Conservation (phyloP, 1,284 basidiomycete species). For the Sporisorium exsertum region DNA sequence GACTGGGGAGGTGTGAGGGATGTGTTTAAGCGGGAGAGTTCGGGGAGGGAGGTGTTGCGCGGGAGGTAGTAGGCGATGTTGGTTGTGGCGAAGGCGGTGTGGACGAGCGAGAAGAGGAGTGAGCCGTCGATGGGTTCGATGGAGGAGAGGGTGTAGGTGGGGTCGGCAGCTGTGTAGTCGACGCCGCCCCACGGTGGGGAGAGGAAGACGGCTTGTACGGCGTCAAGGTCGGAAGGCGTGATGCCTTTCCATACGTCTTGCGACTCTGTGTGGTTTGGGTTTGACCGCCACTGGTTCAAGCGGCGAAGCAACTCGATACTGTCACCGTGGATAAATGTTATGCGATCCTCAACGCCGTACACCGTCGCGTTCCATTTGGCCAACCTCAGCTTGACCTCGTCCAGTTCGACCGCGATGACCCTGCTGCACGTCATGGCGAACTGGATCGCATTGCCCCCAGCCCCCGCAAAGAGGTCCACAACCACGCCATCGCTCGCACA, state of each 20-base stretch:
- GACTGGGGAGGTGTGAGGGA: slow-evolving; percentile 16
- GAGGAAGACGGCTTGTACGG: slow-evolving; percentile 48
- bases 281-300: neutral
- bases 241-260: slow-evolving; percentile 29
- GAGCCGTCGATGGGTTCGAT: slow-evolving; percentile 82
- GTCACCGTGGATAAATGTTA: slow-evolving; percentile 91
- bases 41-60: slow-evolving; percentile 80
- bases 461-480: slow-evolving; percentile 95
- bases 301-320: slow-evolving; percentile 79
- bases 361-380: slow-evolving; percentile 89
- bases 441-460: slow-evolving; percentile 96
- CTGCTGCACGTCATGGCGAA: slow-evolving; percentile 94
- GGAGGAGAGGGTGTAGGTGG: slow-evolving; percentile 64
- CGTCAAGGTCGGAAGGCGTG: slow-evolving; percentile 15
- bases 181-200: slow-evolving; percentile 67
- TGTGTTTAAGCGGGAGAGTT: slow-evolving; percentile 76
- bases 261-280: neutral
- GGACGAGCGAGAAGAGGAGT: slow-evolving; percentile 76
- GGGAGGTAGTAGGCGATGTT: slow-evolving; percentile 84
- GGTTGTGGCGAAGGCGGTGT: slow-evolving; percentile 17
- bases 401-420: slow-evolving; percentile 92
- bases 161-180: slow-evolving; percentile 38
- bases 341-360: slow-evolving; percentile 91
- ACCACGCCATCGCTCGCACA: slow-evolving; percentile 74
- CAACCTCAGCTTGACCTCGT: slow-evolving; percentile 82